Evolutionary conservation across 257 asterid species (phyloP), one percentile per base, ranked within the genome.

Genomic region (Striga asiatica): DNA sequence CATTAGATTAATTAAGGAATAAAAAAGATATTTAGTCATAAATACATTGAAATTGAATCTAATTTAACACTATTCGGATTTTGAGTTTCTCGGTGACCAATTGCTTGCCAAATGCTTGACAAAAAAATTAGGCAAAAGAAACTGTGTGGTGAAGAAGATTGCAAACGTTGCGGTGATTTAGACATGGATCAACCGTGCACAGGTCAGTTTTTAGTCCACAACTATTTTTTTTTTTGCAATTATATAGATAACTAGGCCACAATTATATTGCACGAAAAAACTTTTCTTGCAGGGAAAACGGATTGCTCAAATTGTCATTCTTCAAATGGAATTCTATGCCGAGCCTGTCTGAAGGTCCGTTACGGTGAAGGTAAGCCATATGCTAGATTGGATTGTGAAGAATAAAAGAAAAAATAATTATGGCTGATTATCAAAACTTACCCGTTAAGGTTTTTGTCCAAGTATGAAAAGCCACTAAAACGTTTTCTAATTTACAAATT

Each of bases 121-220:
- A n/a, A n/a, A n/a, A n/a, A n/a, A n/a, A n/a, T n/a, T 78, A 89
- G 95, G 78, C 92, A 78, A 71, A 81, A 89, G 85, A 82, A 82
- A 71, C 69, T 85, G 42, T 89, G 95, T 22, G 95, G 95, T 63
- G 97, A 89, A 74, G 95, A 85, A 60, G 94, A 78, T 39, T 88
- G 97, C 52, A 77, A 74, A 62, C 85, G 80, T 24, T 89, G 97
- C 64, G 83, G 89, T 53, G 69, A 85, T 50, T 70, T 59, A 50
- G 92, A 88, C 73, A 29, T 71, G 64, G 71, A 76, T 43, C 77
- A 82, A 65, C 89, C 85, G 1, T 88, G 97, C 71, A 50, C 66
- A 65, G 95, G 97, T 85, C 35, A 37, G 82, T 23, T 27, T 2
- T 27, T 2, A 27, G 32, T 7, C 7, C 5, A 27, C 5, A 27